Base-by-base conservation (phyloP, 2,329 filamentous ascomycete species). In the Mycosphaerella sp. region DNA sequence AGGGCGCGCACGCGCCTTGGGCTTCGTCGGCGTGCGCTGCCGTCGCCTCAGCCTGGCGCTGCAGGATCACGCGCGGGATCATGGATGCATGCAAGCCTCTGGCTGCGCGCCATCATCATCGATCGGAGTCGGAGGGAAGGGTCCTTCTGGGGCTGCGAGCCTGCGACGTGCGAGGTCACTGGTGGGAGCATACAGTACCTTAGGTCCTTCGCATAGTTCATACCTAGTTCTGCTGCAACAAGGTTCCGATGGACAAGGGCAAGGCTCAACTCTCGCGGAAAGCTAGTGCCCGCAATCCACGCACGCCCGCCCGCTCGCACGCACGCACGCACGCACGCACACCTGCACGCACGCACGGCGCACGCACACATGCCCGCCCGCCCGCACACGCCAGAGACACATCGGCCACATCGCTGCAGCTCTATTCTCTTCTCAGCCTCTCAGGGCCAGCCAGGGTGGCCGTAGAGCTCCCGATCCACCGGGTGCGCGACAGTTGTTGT, bases 391-490 rank as follows among this genome's bases (percentile, higher is more conserved):
- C 30, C 30, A 34, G 13, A 34, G 10, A n/a, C 30, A 10, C 28
- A 28, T 16, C 16, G 14, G 27, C 12, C 41, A 14, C 13, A 16
- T 44, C 3, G n/a, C n/a, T n/a, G n/a, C n/a, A n/a, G n/a, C n/a
- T n/a, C n/a, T n/a, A n/a, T n/a, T n/a, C n/a, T n/a, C n/a, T n/a
- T n/a, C n/a, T n/a, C n/a, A n/a, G n/a, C n/a, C n/a, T n/a, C n/a
- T n/a, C n/a, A n/a, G n/a, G n/a, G n/a, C n/a, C n/a, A n/a, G n/a
- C n/a, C 41, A 44, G 41, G 41, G 32, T 44, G 41, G 41, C 49
- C 35, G 41, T 27, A 44, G 34, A 46, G 17, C 44, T 44, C 49
- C 49, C 49, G 49, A 51, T 32, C 21, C 41, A 46, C 34, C 49
- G 49, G 49, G 41, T 41, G 41, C 41, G 30, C 41, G 41, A 45